These are phyloP conservation scores for Neoascochyta sp. DNA, from an alignment of 2,329 filamentous ascomycete species.

Conservation along the genomic window DNA sequence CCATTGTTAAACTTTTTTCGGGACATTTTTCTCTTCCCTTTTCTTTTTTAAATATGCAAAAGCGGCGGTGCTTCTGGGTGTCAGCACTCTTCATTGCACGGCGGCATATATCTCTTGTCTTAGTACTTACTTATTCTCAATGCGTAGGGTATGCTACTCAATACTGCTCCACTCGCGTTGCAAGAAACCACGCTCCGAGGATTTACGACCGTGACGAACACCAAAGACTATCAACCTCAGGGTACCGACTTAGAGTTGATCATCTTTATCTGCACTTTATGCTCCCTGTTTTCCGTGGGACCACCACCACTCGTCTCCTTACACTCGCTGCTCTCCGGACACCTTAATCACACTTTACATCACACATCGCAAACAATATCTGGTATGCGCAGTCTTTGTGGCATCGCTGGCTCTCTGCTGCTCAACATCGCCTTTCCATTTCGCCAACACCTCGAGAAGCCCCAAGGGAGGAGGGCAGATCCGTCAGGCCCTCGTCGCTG, in stretches of 20 bases:
- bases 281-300: not conserved
- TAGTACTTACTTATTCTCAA: conserved; percentile 14
- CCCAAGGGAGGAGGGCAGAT: too few species aligned
- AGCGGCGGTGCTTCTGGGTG: conserved; percentile 17
- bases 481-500: too few species aligned
- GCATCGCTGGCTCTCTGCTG: too few species aligned
- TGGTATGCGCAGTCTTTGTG: conserved; percentile 33
- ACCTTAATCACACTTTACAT: conserved; percentile 18
- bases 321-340: too few species aligned
- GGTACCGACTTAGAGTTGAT: conserved; percentile 40
- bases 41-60: conserved; percentile 30
- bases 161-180: conserved; percentile 14
- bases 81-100: conserved; percentile 14
- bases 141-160: too few species aligned
- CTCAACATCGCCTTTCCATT: too few species aligned
- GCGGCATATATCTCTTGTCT: conserved; percentile 15
- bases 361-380: conserved; percentile 25
- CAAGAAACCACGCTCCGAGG: conserved; percentile 29
- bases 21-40: conserved; percentile 20
- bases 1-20: conserved; percentile 36
- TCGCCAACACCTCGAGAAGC: too few species aligned
- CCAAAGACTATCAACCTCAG: conserved; percentile 40
- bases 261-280: conserved; percentile 27
- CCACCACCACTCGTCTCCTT: not conserved
- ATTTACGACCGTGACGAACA: conserved; percentile 37